A percentile compares a stretch with the other conserved stretches of the same genome.
These are phyloP conservation scores for Pichia sp. DNA, from an alignment of 1,139 yeast species.

Conservation along the genomic window DNA sequence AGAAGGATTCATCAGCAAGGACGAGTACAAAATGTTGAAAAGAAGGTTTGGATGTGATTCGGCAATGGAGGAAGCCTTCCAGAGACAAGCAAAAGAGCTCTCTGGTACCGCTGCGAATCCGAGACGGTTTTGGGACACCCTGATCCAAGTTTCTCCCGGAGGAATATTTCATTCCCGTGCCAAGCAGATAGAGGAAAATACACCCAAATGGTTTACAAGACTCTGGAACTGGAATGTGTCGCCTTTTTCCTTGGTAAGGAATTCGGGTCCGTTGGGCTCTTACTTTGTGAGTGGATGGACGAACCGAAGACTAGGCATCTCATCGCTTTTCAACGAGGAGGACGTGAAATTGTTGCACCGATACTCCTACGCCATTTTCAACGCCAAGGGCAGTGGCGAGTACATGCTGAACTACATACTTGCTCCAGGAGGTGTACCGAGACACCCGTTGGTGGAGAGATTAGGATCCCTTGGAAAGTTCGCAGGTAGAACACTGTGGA, in stretches of 20 bases:
- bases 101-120: conserved; percentile 11
- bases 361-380: conserved; percentile 68
- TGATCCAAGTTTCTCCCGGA: conserved; percentile 59
- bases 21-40: conserved; percentile 15
- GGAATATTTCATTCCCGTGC: conserved; percentile 43
- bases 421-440: conserved; percentile 73
- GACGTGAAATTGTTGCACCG: conserved; percentile 43
- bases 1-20: conserved; percentile 9
- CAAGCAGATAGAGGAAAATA: conserved; percentile 31
- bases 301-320: conserved; percentile 55
- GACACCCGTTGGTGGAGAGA: conserved; percentile 51
- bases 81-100: conserved; percentile 2
- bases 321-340: conserved; percentile 3
- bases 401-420: conserved; percentile 64
- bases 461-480: conserved; percentile 24
- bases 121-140: conserved; percentile 39
- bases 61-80: conserved; percentile 4
- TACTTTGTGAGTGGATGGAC: conserved; percentile 75
- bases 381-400: conserved; percentile 70
- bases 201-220: conserved; percentile 60
- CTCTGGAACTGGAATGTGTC: conserved; percentile 71
- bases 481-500: conserved; percentile 55
- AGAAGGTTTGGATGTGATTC: not conserved
- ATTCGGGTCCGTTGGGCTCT: conserved; percentile 64
- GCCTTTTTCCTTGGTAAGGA: conserved; percentile 63